A percentile compares a stretch with the other conserved stretches of the same genome.
phyloP scores from a whole-genome alignment of 768 basidiomycete genomes.

The Macrocybe gigantea region DNA sequence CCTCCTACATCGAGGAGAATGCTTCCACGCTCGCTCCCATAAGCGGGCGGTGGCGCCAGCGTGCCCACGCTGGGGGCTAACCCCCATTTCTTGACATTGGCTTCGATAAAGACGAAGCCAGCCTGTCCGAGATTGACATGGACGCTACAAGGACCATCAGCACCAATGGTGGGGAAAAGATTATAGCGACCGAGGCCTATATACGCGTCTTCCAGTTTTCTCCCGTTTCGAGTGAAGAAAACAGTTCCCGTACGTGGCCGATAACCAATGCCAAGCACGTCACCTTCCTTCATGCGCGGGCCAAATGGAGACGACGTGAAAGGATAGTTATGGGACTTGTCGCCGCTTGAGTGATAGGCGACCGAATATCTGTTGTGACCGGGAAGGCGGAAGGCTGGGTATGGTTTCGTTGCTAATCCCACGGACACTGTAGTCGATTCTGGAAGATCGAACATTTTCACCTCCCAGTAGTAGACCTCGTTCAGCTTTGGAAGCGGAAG shows the following conservation, averaged over 20 bases:
- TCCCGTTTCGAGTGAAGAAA: slow-evolving; percentile 98
- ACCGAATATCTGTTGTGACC: slow-evolving; percentile 84
- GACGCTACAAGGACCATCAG: slow-evolving; percentile 92
- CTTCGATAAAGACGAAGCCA: slow-evolving; percentile 98
- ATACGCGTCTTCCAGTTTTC: slow-evolving; percentile 95
- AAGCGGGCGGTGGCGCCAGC: slow-evolving; percentile 94
- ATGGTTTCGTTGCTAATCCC: slow-evolving; percentile 95
- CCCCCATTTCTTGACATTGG: slow-evolving; percentile 99
- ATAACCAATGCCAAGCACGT: slow-evolving; percentile 94
- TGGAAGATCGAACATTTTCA: slow-evolving; percentile 98
- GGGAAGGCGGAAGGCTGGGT: slow-evolving; percentile 89
- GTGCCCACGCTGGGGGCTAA: slow-evolving; percentile 96
- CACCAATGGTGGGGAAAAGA: slow-evolving; percentile 95
- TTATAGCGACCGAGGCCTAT: slow-evolving; percentile 86
- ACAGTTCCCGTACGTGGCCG: slow-evolving; percentile 94
- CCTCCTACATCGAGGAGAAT: slow-evolving; percentile 91
- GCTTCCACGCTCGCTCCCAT: slow-evolving; percentile 94
- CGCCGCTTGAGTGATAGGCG: slow-evolving; percentile 94
- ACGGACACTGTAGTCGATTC: slow-evolving; percentile 82
- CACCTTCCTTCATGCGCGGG: slow-evolving; percentile 82
- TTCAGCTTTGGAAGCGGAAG: slow-evolving; percentile 95
- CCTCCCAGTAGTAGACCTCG: slow-evolving; percentile 99
- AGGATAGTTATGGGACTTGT: slow-evolving; percentile 96
- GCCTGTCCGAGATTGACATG: slow-evolving; percentile 98
- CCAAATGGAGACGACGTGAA: slow-evolving; percentile 86